Percentiles rank a stretch among this genome's conserved stretches.
phyloP scores from a whole-genome alignment of 345 rosid genomes.

The Eucalyptus microcorys region DNA sequence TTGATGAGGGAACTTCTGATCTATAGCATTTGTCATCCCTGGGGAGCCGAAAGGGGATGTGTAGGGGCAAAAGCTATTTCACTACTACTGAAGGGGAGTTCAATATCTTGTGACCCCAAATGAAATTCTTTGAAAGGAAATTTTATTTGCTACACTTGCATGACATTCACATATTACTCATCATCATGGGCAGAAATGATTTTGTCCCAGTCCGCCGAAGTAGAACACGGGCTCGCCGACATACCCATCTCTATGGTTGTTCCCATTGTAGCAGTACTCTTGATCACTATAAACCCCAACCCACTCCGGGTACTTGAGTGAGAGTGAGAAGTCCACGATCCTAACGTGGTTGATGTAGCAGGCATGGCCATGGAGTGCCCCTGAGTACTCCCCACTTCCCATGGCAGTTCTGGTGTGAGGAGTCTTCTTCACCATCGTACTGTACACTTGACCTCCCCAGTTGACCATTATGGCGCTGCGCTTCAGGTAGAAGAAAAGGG shows the following conservation, averaged over 20 bases:
- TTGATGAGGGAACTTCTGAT: neutral
- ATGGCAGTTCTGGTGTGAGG: slow-evolving; percentile 44
- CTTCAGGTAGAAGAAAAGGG: slow-evolving; percentile 2
- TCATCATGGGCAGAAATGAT: slow-evolving; percentile 7
- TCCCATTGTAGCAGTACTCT: slow-evolving; percentile 9
- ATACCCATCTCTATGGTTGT: neutral
- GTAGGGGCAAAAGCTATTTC: neutral
- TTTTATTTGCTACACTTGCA: neutral
- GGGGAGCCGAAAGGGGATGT: neutral
- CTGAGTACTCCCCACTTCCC: slow-evolving; percentile 34
- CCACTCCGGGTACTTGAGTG: slow-evolving; percentile 21
- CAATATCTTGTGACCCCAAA: neutral
- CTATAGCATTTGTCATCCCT: neutral
- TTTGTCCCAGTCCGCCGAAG: slow-evolving; percentile 42
- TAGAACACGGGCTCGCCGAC: slow-evolving; percentile 13
- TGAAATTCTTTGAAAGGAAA: neutral
- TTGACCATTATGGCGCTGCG: slow-evolving; percentile 27
- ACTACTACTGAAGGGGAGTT: neutral
- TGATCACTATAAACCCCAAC: slow-evolving; percentile 8
- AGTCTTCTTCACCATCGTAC: slow-evolving; percentile 17
- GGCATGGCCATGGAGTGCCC: neutral
- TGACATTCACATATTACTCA: neutral
- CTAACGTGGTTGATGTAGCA: slow-evolving; percentile 18
- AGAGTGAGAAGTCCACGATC: slow-evolving; percentile 21
- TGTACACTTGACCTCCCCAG: slow-evolving; percentile 56